Base-by-base conservation (phyloP, 306 rosid genomes). In the Lathyrus oleraceus region DNA sequence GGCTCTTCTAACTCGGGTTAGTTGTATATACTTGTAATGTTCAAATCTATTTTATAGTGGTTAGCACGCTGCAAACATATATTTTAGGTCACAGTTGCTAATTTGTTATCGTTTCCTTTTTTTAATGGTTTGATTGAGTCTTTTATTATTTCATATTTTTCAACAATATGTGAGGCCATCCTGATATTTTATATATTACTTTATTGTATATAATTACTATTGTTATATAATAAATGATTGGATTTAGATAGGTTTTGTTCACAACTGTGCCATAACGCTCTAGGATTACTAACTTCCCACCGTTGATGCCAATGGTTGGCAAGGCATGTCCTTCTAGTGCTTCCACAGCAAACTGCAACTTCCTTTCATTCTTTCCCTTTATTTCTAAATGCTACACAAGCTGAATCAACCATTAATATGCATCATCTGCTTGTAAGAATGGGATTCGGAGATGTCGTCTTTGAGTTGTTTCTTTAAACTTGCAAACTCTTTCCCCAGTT, bases 1-100 rank as follows among this genome's bases (percentile, higher is more conserved):
- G 97, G 98, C 74, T 82, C 90, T 81, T 90, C 98, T 57, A 90
- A 87, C 74, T 67, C 79, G 72, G 98, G 98, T 93, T 72, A 85
- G 92, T 78, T 81, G 16, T 57, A 69, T 71, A 78, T 77, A 20
- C 61, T 53, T 68, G 62, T 72, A 65, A 47, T 64, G 58, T 51
- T 49, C 36, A 61, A 43, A 30, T 81, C 40, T 65, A 36, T 73
- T 61, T 8, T 23, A 43, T 53, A 63, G 51, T 69, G 42, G 20
- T 45, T 40, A 49, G 35, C 63, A 47, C 38, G 8, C 4, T 20
- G 43, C 58, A 39, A 44, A n/a, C 9, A 49, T 76, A 51, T 32
- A 25, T 67, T 44, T 42, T 61, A 30, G 69, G 35, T 36, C 25
- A 7, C 35, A 10, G 15, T 39, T 74, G 14, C 42, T 61, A 13